phyloP scores from a whole-genome alignment of 2,329 filamentous ascomycete genomes.

The Sporothrix pseudoabietina region DNA sequence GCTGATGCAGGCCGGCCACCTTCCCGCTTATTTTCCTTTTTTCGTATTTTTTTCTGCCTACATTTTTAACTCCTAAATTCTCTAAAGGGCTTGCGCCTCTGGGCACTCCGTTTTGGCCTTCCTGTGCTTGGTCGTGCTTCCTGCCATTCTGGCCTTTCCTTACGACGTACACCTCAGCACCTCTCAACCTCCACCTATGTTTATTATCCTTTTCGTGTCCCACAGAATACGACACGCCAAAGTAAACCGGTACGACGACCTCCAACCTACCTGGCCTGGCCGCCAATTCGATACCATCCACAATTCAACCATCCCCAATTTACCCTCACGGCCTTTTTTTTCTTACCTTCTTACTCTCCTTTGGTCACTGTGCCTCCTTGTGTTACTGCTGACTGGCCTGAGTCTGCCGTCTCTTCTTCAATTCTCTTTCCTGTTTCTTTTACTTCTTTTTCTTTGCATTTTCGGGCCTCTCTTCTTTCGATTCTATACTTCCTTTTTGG shows the following conservation, averaged over 20 bases:
- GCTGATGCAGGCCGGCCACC: constrained; percentile 37
- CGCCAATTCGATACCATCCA: constrained; percentile 18
- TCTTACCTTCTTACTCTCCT: background rate
- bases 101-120: background rate
- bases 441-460: background rate
- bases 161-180: background rate
- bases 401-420: background rate
- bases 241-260: constrained; percentile 2
- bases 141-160: background rate
- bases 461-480: background rate
- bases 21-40: constrained; percentile 27
- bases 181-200: constrained; percentile 14
- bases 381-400: constrained; percentile 1
- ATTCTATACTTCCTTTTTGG: constrained; percentile 23
- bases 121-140: background rate
- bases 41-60: constrained; percentile 29
- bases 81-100: too few relatives aligned
- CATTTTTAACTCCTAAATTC: background rate
- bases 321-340: constrained; percentile 24
- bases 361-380: background rate
- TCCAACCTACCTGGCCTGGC: constrained; percentile 10
- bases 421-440: constrained; percentile 11
- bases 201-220: constrained; percentile 27
- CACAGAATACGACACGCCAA: constrained; percentile 29
- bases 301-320: constrained; percentile 22